Evolutionary conservation across 345 rosid genomes (phyloP).

Genomic region (Mercurialis annua): DNA sequence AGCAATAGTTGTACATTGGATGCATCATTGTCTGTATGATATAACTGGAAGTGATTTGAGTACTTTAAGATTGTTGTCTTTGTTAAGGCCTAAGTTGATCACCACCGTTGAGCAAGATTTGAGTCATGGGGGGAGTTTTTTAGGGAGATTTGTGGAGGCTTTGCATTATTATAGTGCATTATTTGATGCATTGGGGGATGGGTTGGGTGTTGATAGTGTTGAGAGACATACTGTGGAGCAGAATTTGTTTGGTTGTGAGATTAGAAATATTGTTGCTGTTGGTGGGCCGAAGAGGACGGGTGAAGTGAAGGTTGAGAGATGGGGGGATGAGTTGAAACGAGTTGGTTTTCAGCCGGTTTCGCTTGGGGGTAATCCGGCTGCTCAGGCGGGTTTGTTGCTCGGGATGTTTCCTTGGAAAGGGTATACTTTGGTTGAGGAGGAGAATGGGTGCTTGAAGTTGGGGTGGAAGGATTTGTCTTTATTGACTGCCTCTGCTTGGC

Average conservation of each 20-base stretch:
- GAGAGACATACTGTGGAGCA: slow-evolving; percentile 94
- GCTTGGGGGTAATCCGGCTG: slow-evolving; percentile 78
- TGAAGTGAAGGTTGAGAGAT: slow-evolving; percentile 66
- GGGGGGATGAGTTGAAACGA: slow-evolving; percentile 69
- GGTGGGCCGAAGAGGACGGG: slow-evolving; percentile 79
- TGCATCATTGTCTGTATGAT: slow-evolving; percentile 91
- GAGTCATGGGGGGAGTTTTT: slow-evolving; percentile 65
- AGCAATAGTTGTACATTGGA: slow-evolving; percentile 89
- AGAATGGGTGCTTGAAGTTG: slow-evolving; percentile 67
- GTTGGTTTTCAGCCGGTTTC: slow-evolving; percentile 77
- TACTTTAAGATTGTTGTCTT: slow-evolving; percentile 48
- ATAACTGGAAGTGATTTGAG: slow-evolving; percentile 68
- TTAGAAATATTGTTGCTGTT: slow-evolving; percentile 72
- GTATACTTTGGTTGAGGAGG: slow-evolving; percentile 80
- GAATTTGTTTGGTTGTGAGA: slow-evolving; percentile 79
- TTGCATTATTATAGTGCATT: slow-evolving; percentile 93
- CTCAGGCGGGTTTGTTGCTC: slow-evolving; percentile 76
- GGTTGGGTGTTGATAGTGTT: slow-evolving; percentile 52
- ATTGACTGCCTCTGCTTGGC: slow-evolving; percentile 94
- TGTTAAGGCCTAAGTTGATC: slow-evolving; percentile 65
- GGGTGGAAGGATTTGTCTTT: slow-evolving; percentile 96
- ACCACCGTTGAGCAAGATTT: slow-evolving; percentile 88
- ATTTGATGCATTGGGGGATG: slow-evolving; percentile 90
- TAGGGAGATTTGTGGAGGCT: slow-evolving; percentile 89
- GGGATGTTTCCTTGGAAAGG: slow-evolving; percentile 98